Base-by-base conservation (phyloP, 2,329 filamentous ascomycete species). In the Thermothelomyces thermophilus region DNA sequence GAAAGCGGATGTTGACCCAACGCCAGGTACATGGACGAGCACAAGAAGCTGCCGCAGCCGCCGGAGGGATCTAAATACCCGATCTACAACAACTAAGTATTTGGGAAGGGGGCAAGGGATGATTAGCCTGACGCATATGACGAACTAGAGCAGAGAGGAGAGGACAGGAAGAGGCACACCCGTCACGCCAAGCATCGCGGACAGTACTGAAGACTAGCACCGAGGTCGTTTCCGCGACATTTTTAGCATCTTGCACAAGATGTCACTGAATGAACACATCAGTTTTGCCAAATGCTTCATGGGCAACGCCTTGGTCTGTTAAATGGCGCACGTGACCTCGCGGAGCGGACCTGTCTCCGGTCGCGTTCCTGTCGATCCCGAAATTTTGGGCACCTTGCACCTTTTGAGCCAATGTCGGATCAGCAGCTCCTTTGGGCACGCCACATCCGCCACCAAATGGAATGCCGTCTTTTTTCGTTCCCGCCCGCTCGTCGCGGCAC, bases 11-110 rank as follows among this genome's bases (percentile, higher is more conserved):
- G 46, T 57, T 60, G 34, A 57, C 54, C 7, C n/a, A 3, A n/a
- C 7, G 26, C 11, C 58, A 94, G 90, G 70, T 95, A 87, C 68
- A 97, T 98, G 93, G 91, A 91, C 26, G 80, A 90, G 52, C 83
- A 97, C 73, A 96, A 96, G 80, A 97, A 97, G 73, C 82, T 96
- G 26, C 86, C 89, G 11, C 93, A 98, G 68, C 93, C 93, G 35
- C 80, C 87, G 3, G 93, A 98, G 72, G 90, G 90, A 51, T 82
- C 86, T 43, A 74, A 63, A 53, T 68, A 61, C 28, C 54, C 61
- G 16, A 58, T 64, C 2, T 68, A 67, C 56, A 63, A 63, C 13
- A 26, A 26, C 24, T 26, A 26, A 9, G 9, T 9, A 26, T 26
- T 26, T 35, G 16, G 14, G 14, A 9, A 11, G 14, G 33, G 5